A percentile compares a stretch with the other conserved stretches of the same genome.
Conservation (phyloP, 2,329 filamentous ascomycete genomes). For the Myriosclerotinia curreyana region DNA sequence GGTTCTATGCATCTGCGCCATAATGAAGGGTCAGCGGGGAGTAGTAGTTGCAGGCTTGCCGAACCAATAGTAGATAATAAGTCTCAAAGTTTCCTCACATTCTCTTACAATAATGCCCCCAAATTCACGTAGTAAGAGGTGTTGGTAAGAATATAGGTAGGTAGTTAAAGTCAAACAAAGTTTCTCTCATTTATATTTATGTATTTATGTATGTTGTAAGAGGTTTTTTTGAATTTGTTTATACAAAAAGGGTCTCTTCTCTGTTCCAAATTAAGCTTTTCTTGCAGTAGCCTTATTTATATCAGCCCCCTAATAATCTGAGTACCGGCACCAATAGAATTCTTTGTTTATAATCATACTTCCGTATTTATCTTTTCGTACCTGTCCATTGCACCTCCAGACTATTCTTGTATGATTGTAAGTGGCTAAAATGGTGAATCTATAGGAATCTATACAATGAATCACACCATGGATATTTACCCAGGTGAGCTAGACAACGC, state of each 20-base stretch:
- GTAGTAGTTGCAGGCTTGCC: not conserved
- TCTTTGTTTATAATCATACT: not conserved
- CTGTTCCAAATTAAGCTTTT: constrained; percentile 11
- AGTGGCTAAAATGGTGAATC: constrained; percentile 4
- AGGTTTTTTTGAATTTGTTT: not conserved
- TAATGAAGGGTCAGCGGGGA: not conserved
- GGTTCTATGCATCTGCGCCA: not conserved
- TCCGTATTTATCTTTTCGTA: not conserved
- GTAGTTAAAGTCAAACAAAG: not conserved
- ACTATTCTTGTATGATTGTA: not conserved
- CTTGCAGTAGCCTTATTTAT: not conserved
- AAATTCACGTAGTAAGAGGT: not conserved
- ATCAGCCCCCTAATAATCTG: not conserved
- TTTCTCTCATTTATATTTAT: no score
- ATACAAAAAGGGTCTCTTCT: not conserved
- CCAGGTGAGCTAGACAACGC: not conserved
- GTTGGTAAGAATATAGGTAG: not conserved
- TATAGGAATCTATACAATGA: not conserved
- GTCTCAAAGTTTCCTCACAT: not conserved
- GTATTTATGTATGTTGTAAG: no score
- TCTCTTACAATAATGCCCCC: not conserved
- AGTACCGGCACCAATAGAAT: not conserved
- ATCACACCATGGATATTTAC: not conserved
- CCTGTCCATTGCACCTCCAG: not conserved
- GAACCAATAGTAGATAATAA: not conserved